Evolutionary conservation across 805 yeast species (phyloP), one percentile per base, ranked within the genome.

Genomic region (Candida ascalaphidarum): DNA sequence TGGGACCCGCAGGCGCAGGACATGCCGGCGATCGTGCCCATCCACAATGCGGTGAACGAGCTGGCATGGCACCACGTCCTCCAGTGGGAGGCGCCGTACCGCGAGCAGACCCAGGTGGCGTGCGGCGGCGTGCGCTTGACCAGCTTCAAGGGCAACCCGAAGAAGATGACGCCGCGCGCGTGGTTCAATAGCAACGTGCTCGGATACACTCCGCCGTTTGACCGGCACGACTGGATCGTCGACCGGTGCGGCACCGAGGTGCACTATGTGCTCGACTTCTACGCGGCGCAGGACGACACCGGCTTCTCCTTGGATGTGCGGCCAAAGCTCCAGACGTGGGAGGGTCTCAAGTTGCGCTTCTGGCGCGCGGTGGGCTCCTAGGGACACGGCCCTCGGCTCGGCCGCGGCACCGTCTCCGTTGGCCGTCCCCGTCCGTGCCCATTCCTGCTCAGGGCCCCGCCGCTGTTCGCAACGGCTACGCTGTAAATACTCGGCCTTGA

Each of bases 181-280:
- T 62, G 68, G 68, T 42, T 62, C 34, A 68, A 83, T 36, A 61
- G 81, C 34, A 71, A 77, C 33, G 53, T 71, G 29, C 44, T 83
- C 28, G 95, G 95, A 0, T 65, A 71, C 32, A 76, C 74, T 27
- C 70, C 70, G 36, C 98, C 98, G 0, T 89, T 89, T 57, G 98
- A 89, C 55, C 71, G 98, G 44, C 98, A 89, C 50, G 98, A 89
- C 55, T 89, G 98, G 98, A 64, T 70, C 5, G 69, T 89, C 8
- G 77, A 81, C 43, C 62, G 96, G 30, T 84, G 96, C 52, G 97
- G 97, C 3, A 68, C 60, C 14, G 68, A 71, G 28, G 69, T 89
- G 13, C 96, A 85, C 27, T 89, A 89, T 44, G 96, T 89, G 24
- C 89, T 89, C 45, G 98, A 89, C 52, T 89, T 86, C 50, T 89